Percentiles rank a stretch among this genome's conserved stretches.
Evolutionary conservation across 225 moss, liverwort and hornwort genomes (phyloP).

Genomic region (Pseudisothecium myosuroides): DNA sequence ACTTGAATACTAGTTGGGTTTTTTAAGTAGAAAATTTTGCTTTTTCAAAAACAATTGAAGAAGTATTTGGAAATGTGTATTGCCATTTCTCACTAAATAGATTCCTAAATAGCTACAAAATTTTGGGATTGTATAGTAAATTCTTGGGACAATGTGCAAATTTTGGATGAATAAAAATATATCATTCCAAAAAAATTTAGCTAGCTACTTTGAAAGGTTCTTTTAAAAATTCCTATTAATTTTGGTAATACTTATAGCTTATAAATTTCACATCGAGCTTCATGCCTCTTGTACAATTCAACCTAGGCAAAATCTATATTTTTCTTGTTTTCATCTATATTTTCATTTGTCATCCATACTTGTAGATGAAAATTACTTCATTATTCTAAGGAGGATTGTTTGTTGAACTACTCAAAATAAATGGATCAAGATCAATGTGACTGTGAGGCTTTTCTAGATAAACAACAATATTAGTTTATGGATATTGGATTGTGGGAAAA

Average conservation of each 20-base stretch:
- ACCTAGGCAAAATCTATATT: too few relatives aligned
- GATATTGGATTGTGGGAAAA: accelerated
- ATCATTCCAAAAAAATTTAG: too few relatives aligned
- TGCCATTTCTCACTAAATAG: accelerated
- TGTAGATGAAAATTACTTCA: neutral
- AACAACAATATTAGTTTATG: neutral
- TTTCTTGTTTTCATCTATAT: too few relatives aligned
- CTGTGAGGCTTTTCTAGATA: accelerated
- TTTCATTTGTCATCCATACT: neutral
- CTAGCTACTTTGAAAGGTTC: too few relatives aligned
- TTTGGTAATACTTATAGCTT: too few relatives aligned
- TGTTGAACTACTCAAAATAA: neutral
- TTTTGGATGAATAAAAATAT: neutral
- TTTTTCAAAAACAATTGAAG: too few relatives aligned
- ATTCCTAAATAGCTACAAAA: neutral
- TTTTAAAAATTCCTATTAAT: too few relatives aligned
- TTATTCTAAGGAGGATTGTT: neutral
- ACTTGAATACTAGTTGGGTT: neutral
- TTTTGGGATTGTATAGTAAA: neutral
- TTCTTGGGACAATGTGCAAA: neutral
- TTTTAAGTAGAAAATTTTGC: neutral
- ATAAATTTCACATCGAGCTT: too few relatives aligned
- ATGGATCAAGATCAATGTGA: accelerated
- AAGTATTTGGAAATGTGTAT: neutral
- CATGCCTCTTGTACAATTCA: too few relatives aligned